These are phyloP conservation scores for Saccharomyces hybrid DNA, from an alignment of 1,139 yeast species.

Conservation along the genomic window DNA sequence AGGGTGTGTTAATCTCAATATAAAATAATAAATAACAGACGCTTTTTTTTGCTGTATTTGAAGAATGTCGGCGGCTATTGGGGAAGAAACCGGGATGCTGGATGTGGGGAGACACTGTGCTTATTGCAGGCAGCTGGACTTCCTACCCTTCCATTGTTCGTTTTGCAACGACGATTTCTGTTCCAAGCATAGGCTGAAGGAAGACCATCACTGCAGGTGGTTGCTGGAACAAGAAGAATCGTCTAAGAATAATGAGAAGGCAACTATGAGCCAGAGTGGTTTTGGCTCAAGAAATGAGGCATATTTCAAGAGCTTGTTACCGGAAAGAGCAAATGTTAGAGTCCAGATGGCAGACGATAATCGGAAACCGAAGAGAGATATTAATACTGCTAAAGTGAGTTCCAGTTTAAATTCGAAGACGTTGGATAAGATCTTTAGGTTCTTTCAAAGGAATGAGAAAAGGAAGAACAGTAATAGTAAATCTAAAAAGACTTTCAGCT, in stretches of 20 bases:
- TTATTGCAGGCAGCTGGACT: conserved; percentile 57
- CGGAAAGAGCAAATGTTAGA: conserved; percentile 47
- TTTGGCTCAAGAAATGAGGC: conserved; percentile 18
- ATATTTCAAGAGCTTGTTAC: conserved; percentile 40
- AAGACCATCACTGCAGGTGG: conserved; percentile 39
- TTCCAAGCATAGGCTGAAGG: conserved; percentile 46
- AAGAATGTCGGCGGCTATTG: conserved; percentile 1
- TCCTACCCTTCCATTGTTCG: conserved; percentile 60
- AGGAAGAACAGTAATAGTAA: conserved; percentile 6
- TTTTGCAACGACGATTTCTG: conserved; percentile 52
- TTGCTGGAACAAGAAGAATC: conserved; percentile 10
- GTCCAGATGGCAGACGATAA: conserved; percentile 23
- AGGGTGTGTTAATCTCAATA: background rate
- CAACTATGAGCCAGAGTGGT: conserved; percentile 12
- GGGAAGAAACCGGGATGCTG: conserved; percentile 40
- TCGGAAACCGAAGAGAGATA: conserved; percentile 2
- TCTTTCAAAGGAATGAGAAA: conserved; percentile 2
- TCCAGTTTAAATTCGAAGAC: conserved; percentile 35
- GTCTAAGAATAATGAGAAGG: conserved; percentile 8
- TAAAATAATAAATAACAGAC: background rate
- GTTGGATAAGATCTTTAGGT: conserved; percentile 37
- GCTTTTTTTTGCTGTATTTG: background rate
- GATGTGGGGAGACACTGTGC: conserved; percentile 65
- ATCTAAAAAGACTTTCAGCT: conserved; percentile 12
- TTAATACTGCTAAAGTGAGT: conserved; percentile 6